Percentiles rank a stretch among this genome's conserved stretches.
Conservation (phyloP, 1,139 yeast genomes). For the Sugiyamaella castrensis region DNA sequence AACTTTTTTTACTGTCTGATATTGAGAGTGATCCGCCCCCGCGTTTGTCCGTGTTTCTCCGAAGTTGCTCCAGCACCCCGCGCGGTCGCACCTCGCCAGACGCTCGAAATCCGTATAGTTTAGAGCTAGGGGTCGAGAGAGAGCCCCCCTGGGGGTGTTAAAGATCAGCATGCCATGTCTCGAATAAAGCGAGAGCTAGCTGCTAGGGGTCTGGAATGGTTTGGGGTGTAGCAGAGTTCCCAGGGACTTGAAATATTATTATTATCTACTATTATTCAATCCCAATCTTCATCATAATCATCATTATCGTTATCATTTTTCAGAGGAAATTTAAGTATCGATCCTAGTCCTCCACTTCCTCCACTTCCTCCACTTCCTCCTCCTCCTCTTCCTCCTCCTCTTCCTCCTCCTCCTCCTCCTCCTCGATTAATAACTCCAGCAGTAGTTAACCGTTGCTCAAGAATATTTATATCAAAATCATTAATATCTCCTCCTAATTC, state of each 20-base stretch:
- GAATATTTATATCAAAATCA: slow-evolving; percentile 41
- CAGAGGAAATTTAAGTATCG: slow-evolving; percentile 6
- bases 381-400: background rate
- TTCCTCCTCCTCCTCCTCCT: slow-evolving; percentile 1
- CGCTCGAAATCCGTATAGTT: too few species aligned
- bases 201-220: too few species aligned
- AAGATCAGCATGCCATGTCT: too few species aligned
- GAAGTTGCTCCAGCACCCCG: too few species aligned
- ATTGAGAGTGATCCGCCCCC: too few species aligned
- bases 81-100: too few species aligned
- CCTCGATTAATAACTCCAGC: slow-evolving; percentile 21
- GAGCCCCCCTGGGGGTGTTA: too few species aligned
- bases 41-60: too few species aligned
- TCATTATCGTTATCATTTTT: slow-evolving; percentile 1
- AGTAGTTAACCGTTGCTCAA: slow-evolving; percentile 42
- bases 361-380: slow-evolving; percentile 3
- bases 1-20: too few species aligned
- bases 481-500: slow-evolving; percentile 46
- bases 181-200: too few species aligned
- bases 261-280: background rate
- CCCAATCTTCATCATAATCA: slow-evolving; percentile 9
- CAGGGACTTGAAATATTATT: background rate
- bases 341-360: background rate
- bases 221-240: too few species aligned
- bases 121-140: too few species aligned